Conservation (phyloP, 352 stramenopile genomes). For the Phytophthora ohioensis region DNA sequence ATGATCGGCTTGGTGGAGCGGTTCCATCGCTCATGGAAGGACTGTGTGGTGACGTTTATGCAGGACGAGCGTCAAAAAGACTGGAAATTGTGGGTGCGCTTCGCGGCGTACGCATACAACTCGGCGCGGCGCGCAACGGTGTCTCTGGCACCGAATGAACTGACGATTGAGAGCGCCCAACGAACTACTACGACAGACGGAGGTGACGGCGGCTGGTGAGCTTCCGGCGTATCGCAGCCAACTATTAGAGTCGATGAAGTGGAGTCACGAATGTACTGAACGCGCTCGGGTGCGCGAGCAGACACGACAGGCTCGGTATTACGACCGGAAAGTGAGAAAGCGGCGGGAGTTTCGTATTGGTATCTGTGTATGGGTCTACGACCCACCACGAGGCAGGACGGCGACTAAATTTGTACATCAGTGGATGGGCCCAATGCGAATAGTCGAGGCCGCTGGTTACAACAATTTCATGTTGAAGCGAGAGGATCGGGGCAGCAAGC, state of each 20-base stretch:
- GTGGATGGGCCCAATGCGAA: background rate
- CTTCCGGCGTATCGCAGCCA: background rate
- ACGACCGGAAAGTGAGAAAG: background rate
- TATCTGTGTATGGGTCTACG: background rate
- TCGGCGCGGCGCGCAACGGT: conserved; percentile 1
- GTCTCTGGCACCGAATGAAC: background rate
- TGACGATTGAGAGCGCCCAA: background rate
- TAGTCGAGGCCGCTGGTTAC: background rate
- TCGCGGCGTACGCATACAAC: conserved; percentile 10
- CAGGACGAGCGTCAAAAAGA: background rate
- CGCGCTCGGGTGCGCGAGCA: background rate
- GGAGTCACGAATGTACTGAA: background rate
- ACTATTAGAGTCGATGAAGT: background rate
- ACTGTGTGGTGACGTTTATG: conserved; percentile 1
- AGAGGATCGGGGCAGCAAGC: background rate
- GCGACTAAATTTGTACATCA: conserved; percentile 6
- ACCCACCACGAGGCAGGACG: background rate
- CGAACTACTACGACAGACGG: background rate
- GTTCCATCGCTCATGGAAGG: conserved; percentile 4
- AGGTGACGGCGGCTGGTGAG: background rate
- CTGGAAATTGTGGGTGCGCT: conserved; percentile 5
- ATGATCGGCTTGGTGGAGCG: background rate
- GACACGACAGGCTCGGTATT: background rate
- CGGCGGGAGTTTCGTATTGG: background rate
- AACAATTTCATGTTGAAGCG: background rate